Evolutionary conservation across 2,329 filamentous ascomycete species (phyloP).

Genomic region (Penicillium janthinellum): DNA sequence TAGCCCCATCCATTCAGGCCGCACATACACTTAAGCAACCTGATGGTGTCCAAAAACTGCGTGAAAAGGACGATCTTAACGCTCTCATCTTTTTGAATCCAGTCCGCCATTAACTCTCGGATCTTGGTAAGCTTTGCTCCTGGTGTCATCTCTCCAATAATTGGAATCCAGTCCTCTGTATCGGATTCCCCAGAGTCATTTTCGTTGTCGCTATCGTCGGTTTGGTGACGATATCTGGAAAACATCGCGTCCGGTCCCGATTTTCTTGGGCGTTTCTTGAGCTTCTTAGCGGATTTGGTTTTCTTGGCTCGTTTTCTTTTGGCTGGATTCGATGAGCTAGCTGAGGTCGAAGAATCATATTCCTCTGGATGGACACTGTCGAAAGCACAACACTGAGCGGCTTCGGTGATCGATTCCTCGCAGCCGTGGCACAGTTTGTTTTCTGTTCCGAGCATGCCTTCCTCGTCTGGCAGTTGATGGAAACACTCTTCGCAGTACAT

Average conservation of each 20-base stretch:
- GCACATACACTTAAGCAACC: constrained; percentile 56
- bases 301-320: not conserved
- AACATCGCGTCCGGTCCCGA: not conserved
- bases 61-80: constrained; percentile 64
- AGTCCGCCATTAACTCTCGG: constrained; percentile 40
- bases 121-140: constrained; percentile 45
- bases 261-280: not conserved
- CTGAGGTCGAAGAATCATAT: not conserved
- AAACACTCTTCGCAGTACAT: constrained; percentile 58
- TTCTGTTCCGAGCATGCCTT: constrained; percentile 27
- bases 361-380: constrained; percentile 1
- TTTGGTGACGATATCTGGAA: not conserved
- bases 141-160: constrained; percentile 31
- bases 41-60: constrained; percentile 58
- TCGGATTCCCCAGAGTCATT: constrained; percentile 25
- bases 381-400: constrained; percentile 11
- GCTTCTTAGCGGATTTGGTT: not conserved
- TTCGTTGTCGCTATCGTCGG: constrained; percentile 7
- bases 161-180: constrained; percentile 29
- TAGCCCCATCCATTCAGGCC: constrained; percentile 45
- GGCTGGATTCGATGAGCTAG: not conserved
- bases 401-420: constrained; percentile 14
- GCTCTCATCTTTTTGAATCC: constrained; percentile 45
- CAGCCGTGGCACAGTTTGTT: constrained; percentile 29
- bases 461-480: not conserved